Base-by-base conservation (phyloP, 352 stramenopile species). In the Thalassiosira pacifica region DNA sequence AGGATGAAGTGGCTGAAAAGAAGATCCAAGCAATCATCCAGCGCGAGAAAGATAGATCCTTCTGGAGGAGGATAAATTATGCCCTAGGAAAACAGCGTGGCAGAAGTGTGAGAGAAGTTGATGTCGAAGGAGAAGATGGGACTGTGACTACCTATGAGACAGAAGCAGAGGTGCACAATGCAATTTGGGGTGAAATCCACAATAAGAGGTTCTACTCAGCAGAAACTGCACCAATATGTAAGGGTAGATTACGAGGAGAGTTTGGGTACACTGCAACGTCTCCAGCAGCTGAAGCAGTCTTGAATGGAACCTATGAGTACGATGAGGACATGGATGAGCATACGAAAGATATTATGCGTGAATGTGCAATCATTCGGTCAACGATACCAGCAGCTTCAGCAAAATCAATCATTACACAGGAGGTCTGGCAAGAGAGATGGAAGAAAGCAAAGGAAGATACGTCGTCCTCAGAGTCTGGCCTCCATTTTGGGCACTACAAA, bases 401-500 rank as follows among this genome's bases (percentile, higher is more conserved):
- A n/a, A n/a, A n/a, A n/a, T n/a, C 5, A 60, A 9, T 60, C 18
- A 22, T n/a, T n/a, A n/a, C n/a, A n/a, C n/a, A 22, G 29, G 60
- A 16, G n/a, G 32, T n/a, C n/a, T n/a, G n/a, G n/a, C n/a, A 24
- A 75, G 65, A 6, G 48, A 57, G 29, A n/a, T 87, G 79, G 84
- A 61, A 45, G 16, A 85, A 74, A 22, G 24, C 63, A 22, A 76
- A 74, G 1, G 80, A 85, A 67, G 37, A 79, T 27, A 90, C 84
- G 2, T 88, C 79, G 0, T 90, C 79, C 0, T 90, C 84, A 48
- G 26, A 63, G 4, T 88, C 79, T 13, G 59, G 69, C 8, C 52
- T 83, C 0, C 79, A 86, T 26, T 90, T 90, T 42, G 73, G 79
- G 0, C 79, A 88, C 61, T 88, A 85, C 57, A 90, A 79, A 22